These are phyloP conservation scores for Aristolochia contorta DNA, from an alignment of 164 flowering plant species.

Conservation along the genomic window DNA sequence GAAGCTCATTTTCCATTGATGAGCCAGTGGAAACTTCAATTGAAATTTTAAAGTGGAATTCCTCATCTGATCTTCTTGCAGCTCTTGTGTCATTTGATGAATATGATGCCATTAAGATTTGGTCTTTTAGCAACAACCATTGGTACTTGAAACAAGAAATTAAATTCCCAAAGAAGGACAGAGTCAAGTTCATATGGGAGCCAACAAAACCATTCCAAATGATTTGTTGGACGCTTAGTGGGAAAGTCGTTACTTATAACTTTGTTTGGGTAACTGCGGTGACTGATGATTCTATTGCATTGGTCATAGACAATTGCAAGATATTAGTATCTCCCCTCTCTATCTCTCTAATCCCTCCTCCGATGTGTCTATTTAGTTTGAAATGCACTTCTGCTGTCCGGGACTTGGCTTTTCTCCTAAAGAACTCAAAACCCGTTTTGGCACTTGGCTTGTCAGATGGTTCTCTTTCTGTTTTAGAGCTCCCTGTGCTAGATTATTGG, in stretches of 20 bases:
- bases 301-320: constrained; percentile 68
- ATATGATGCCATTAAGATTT: constrained; percentile 62
- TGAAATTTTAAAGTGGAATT: constrained; percentile 75
- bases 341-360: constrained; percentile 77
- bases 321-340: constrained; percentile 66
- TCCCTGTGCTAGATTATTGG: constrained; percentile 62
- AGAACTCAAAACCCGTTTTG: constrained; percentile 40
- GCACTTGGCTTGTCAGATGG: constrained; percentile 68
- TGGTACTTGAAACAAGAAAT: constrained; percentile 91
- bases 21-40: constrained; percentile 42
- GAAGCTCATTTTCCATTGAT: constrained; percentile 60
- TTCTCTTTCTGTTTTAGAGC: constrained; percentile 57
- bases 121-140: constrained; percentile 87
- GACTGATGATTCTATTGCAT: constrained; percentile 66
- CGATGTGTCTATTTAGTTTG: constrained; percentile 61
- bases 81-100: constrained; percentile 53
- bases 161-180: constrained; percentile 47
- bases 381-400: constrained; percentile 52
- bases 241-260: constrained; percentile 42
- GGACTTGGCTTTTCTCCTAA: constrained; percentile 41
- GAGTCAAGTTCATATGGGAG: constrained; percentile 71
- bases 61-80: constrained; percentile 81
- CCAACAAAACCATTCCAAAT: constrained; percentile 59
- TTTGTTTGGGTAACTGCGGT: constrained; percentile 81
- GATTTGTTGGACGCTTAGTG: constrained; percentile 73